Evolutionary conservation across 2,329 filamentous ascomycete species (phyloP).

Genomic region (Emergomyces africanus): DNA sequence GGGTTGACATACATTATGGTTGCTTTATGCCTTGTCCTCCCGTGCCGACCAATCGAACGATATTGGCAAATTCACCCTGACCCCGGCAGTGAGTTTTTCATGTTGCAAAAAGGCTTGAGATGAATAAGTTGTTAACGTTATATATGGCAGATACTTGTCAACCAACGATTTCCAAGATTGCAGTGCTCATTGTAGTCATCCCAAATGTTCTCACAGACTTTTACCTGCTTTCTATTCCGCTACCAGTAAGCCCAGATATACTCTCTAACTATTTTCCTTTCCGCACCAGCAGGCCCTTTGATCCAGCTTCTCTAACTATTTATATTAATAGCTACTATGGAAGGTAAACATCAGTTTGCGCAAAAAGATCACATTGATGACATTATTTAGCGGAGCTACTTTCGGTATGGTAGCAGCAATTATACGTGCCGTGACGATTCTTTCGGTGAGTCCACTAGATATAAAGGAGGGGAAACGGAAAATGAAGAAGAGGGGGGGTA

Average conservation of each 20-base stretch:
- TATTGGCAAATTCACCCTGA: slow-evolving; percentile 49
- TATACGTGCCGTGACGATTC: slow-evolving; percentile 41
- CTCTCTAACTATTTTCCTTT: too few species aligned
- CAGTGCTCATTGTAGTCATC: slow-evolving; percentile 35
- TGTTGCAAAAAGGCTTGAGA: slow-evolving; percentile 1
- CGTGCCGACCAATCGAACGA: slow-evolving; percentile 41
- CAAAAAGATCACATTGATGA: slow-evolving; percentile 41
- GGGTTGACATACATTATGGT: slow-evolving; percentile 37
- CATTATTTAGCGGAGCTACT: slow-evolving; percentile 43
- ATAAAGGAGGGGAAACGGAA: neutral
- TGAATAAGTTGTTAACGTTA: neutral
- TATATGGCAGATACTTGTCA: slow-evolving; percentile 31
- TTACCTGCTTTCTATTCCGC: slow-evolving; percentile 45
- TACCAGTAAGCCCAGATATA: slow-evolving; percentile 33
- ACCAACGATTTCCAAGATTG: slow-evolving; percentile 33
- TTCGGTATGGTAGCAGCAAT: slow-evolving; percentile 45
- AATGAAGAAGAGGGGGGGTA: neutral
- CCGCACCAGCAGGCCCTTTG: neutral
- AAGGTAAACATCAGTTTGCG: slow-evolving; percentile 35
- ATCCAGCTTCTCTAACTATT: neutral
- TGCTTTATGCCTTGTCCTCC: slow-evolving; percentile 36
- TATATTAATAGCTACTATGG: slow-evolving; percentile 38
- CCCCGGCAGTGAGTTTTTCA: slow-evolving; percentile 39
- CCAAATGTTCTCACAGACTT: slow-evolving; percentile 44
- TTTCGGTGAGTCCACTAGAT: slow-evolving; percentile 23